These are phyloP conservation scores for Fusarium torreyae DNA, from an alignment of 2,329 filamentous ascomycete genomes.

Conservation along the genomic window DNA sequence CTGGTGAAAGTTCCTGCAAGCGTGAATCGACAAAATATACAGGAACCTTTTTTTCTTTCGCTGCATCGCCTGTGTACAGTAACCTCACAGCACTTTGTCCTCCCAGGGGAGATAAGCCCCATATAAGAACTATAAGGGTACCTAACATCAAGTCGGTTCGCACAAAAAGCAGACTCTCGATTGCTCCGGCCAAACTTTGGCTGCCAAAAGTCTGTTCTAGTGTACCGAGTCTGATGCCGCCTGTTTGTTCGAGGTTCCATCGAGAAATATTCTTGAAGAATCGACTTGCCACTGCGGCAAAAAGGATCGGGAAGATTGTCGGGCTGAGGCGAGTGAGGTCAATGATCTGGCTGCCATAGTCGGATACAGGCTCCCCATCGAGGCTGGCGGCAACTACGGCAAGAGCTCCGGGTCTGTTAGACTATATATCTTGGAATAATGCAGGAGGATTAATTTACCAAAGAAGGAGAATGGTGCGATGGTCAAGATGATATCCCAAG, in stretches of 20 bases:
- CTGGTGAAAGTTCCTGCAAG: too few species aligned
- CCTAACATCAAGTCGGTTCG: slow-evolving; percentile 2
- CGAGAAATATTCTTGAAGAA: slow-evolving; percentile 25
- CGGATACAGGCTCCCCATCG: background rate
- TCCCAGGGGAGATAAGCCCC: slow-evolving; percentile 24
- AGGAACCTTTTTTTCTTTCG: background rate
- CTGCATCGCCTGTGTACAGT: background rate
- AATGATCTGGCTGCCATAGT: background rate
- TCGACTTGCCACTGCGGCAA: slow-evolving; percentile 19
- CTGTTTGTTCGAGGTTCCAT: slow-evolving; percentile 15
- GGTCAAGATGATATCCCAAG: too few species aligned
- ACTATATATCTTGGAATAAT: too few species aligned
- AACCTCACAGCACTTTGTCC: slow-evolving; percentile 23
- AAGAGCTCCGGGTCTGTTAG: too few species aligned
- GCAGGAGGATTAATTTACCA: too few species aligned
- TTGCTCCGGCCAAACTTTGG: slow-evolving; percentile 17
- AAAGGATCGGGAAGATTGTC: slow-evolving; percentile 28
- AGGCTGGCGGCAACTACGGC: too few species aligned
- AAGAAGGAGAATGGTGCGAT: too few species aligned
- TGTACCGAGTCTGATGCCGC: slow-evolving; percentile 8
- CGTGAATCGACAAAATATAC: background rate
- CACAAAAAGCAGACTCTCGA: slow-evolving; percentile 20
- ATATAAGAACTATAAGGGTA: background rate
- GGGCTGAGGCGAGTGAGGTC: slow-evolving; percentile 3
- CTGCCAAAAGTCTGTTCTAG: slow-evolving; percentile 34